Base-by-base conservation (phyloP, 1,284 basidiomycete genomes). In the Pulveroboletus sp. region DNA sequence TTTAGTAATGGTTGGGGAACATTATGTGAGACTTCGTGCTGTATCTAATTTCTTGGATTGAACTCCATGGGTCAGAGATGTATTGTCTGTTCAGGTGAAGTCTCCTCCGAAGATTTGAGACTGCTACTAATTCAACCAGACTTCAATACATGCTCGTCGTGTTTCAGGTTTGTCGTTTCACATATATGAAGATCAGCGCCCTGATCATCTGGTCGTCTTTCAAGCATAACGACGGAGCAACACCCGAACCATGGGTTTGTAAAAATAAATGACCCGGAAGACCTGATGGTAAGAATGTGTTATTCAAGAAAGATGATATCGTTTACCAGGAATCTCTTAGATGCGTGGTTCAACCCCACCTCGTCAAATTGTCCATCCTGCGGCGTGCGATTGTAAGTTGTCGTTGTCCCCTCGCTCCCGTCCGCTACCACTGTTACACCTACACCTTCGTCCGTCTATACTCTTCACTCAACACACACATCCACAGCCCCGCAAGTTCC, bases 201-300 rank as follows among this genome's bases (percentile, higher is more conserved):
- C 56, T 52, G 21, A 54, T 16, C 4, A 54, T 33, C 57, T 53
- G 32, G 47, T 26, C 3, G 13, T 51, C 37, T 56, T 46, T 54
- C 17, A 46, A 86, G 80, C 56, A 87, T 94, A 58, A 82, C 82
- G 1, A 61, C 72, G 10, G 82, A 85, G 58, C 87, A 90, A 50
- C 93, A 95, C 69, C 92, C 92, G 2, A 67, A 71, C 29, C 93
- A 95, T 69, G 76, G 81, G 9, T 95, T 95, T 67, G 85, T 89
- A 35, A 86, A 81, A 68, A 72, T 95, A 13, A 71, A 72, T 53
- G 79, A 79, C 37, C 72, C 78, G 2, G 76, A 79, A 26, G 83
- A 89, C 63, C 76, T 83, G 59, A 80, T 86, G 64, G 82, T 83
- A 63, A 54, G 49, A 42, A 15, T 42, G 6, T 3, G 7, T 16